Percentiles rank a stretch among this genome's conserved stretches.
Conservation (phyloP, 345 rosid species). For the Pistacia integerrima region DNA sequence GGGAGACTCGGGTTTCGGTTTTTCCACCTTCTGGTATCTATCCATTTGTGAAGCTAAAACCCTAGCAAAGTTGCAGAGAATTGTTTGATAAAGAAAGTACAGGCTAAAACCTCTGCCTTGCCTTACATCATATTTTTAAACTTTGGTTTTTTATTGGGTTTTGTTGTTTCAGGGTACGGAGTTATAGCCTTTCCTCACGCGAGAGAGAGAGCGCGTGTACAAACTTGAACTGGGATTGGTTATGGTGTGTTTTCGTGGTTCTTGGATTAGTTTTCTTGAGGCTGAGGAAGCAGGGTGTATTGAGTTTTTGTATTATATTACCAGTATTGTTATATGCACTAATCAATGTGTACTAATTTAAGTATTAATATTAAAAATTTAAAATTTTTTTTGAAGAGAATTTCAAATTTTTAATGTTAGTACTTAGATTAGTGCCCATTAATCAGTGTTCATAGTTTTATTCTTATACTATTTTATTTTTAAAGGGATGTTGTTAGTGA, state of each 20-base stretch:
- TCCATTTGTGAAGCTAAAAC: conserved; percentile 55
- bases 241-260: not conserved
- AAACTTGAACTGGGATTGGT: not conserved
- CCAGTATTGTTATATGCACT: no score
- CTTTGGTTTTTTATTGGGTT: conserved; percentile 9
- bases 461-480: no score
- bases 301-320: no score
- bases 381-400: no score
- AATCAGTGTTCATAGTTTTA: no score
- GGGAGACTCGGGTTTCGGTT: conserved; percentile 62
- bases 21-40: conserved; percentile 83
- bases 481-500: no score
- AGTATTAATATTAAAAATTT: no score
- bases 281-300: not conserved
- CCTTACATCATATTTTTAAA: not conserved
- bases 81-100: conserved; percentile 10
- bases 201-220: not conserved
- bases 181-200: not conserved
- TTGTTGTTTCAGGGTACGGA: not conserved
- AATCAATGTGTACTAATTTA: no score
- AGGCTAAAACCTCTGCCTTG: conserved; percentile 7
- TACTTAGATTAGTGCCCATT: no score
- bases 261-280: not conserved
- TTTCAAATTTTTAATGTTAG: no score
- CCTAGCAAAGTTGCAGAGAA: conserved; percentile 22